A percentile compares a stretch with the other conserved stretches of the same genome.
Conservation (phyloP, 2,329 filamentous ascomycete species). For the Colletotrichum filicis region DNA sequence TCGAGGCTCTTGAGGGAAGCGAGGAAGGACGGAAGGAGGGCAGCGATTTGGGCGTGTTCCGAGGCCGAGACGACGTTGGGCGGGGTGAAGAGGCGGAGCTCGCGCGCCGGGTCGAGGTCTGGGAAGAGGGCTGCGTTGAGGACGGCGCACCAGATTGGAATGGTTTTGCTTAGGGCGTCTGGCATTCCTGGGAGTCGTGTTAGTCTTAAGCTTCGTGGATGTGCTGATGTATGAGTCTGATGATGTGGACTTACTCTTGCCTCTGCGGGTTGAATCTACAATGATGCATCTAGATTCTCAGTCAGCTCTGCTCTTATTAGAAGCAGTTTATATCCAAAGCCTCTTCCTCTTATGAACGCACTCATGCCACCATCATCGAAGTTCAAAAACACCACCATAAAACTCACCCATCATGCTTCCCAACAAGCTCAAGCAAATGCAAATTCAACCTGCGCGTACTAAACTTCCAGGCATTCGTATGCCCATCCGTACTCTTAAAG, state of each 20-base stretch:
- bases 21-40: constrained; percentile 67
- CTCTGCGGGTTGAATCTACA: constrained; percentile 91
- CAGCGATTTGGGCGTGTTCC: constrained; percentile 82
- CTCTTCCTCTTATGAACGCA: not conserved
- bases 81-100: constrained; percentile 70
- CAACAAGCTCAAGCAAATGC: constrained; percentile 78
- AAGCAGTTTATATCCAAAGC: not conserved
- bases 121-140: constrained; percentile 85
- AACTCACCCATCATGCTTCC: constrained; percentile 72
- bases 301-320: not conserved
- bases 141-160: constrained; percentile 93
- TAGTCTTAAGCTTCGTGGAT: not conserved
- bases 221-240: constrained; percentile 21
- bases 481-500: constrained; percentile 98
- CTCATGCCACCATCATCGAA: not conserved
- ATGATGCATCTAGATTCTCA: constrained; percentile 73
- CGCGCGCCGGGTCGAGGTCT: constrained; percentile 46
- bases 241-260: constrained; percentile 71
- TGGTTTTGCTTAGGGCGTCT: constrained; percentile 91
- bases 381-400: no score
- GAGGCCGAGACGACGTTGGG: constrained; percentile 77
- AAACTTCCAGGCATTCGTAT: constrained; percentile 91
- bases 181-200: constrained; percentile 74
- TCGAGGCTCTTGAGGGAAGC: constrained; percentile 64
- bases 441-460: constrained; percentile 87